Conservation (phyloP, 768 basidiomycete genomes). For the Albatrellus ellisii region DNA sequence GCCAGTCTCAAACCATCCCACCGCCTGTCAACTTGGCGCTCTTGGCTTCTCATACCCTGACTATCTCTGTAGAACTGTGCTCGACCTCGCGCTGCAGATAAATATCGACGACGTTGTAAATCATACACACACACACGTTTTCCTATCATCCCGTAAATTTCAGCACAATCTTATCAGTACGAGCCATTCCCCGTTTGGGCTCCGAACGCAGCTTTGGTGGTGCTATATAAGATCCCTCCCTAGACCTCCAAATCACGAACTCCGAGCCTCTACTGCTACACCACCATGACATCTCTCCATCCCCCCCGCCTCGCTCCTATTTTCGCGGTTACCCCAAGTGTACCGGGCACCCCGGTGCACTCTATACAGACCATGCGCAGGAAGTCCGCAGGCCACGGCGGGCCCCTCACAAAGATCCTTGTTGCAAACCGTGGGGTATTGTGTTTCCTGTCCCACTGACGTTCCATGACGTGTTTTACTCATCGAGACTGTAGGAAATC, state of each 20-base stretch:
- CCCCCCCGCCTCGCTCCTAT: slow-evolving; percentile 63
- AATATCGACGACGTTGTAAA: no score
- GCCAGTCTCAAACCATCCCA: no score
- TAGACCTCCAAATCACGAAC: slow-evolving; percentile 7
- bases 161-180: no score
- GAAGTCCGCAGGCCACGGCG: slow-evolving; percentile 82
- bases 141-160: no score
- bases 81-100: no score
- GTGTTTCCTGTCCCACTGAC: slow-evolving; percentile 10
- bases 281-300: slow-evolving; percentile 29
- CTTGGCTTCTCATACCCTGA: no score
- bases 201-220: no score
- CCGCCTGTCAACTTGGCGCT: no score
- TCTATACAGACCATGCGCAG: slow-evolving; percentile 86
- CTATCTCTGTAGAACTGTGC: no score
- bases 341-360: slow-evolving; percentile 76
- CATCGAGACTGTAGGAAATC: slow-evolving; percentile 59
- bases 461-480: not conserved
- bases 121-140: no score
- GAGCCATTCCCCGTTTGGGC: no score
- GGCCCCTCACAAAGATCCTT: slow-evolving; percentile 82
- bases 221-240: not conserved
- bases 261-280: slow-evolving; percentile 1
- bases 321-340: slow-evolving; percentile 63
- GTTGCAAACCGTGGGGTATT: slow-evolving; percentile 87